A percentile compares a stretch with the other conserved stretches of the same genome.
phyloP scores from a whole-genome alignment of 768 basidiomycete species.

The Coprinellus micaceus region DNA sequence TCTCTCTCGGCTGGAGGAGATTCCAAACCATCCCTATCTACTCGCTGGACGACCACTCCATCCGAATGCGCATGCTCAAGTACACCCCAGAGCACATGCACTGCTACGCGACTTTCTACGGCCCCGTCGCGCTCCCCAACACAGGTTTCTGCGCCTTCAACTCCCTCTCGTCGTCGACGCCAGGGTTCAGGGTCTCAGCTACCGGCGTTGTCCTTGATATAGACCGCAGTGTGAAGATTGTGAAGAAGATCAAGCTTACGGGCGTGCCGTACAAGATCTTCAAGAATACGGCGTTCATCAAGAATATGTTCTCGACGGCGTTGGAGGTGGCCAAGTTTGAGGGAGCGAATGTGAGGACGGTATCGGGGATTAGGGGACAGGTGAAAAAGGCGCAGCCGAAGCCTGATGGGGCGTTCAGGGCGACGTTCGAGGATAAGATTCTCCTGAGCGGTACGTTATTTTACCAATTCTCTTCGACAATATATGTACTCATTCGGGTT shows the following conservation, averaged over 20 bases:
- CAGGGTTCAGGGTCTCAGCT: constrained; percentile 86
- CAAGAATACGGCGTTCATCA: constrained; percentile 98
- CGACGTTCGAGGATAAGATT: constrained; percentile 97
- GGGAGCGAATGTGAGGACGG: constrained; percentile 93
- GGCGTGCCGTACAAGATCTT: constrained; percentile 96
- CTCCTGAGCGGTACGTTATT: constrained; percentile 81
- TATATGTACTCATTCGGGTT: constrained; percentile 1
- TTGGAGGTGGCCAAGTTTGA: constrained; percentile 98
- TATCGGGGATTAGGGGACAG: constrained; percentile 94
- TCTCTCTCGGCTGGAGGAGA: constrained; percentile 96
- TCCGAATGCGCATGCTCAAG: constrained; percentile 98
- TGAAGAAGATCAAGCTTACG: constrained; percentile 97
- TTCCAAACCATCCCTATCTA: constrained; percentile 96
- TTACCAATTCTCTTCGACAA: background rate
- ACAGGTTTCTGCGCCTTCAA: constrained; percentile 99
- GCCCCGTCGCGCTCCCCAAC: constrained; percentile 86
- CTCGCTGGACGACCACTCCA: constrained; percentile 94
- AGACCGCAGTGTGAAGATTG: constrained; percentile 89
- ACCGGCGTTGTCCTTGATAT: constrained; percentile 94
- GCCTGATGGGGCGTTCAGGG: constrained; percentile 92
- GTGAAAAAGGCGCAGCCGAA: constrained; percentile 95
- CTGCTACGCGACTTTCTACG: constrained; percentile 97
- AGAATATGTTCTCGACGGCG: constrained; percentile 93
- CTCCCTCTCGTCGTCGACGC: constrained; percentile 57
- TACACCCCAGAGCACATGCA: constrained; percentile 99